These are phyloP conservation scores for Clarireedia homoeocarpa DNA, from an alignment of 2,329 filamentous ascomycete genomes.

Conservation along the genomic window DNA sequence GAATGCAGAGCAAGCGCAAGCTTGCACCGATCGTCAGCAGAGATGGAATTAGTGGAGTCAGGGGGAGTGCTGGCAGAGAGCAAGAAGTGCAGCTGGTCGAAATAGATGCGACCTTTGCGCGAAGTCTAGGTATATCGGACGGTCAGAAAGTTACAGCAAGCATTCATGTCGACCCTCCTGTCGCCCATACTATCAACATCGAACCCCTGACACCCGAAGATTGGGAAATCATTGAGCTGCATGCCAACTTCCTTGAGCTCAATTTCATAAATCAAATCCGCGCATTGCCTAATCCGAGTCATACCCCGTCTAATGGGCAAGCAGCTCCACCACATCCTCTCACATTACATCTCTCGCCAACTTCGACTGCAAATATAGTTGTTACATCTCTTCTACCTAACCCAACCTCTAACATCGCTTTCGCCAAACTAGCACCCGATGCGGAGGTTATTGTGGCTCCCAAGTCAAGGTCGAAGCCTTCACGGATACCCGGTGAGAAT, in stretches of 20 bases:
- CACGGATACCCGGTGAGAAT: conserved; percentile 61
- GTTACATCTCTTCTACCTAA: conserved; percentile 76
- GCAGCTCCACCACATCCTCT: conserved; percentile 63
- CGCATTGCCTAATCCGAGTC: conserved; percentile 79
- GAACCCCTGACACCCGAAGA: conserved; percentile 92
- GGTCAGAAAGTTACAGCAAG: conserved; percentile 67
- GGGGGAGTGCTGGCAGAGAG: conserved; percentile 53
- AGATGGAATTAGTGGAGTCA: conserved; percentile 58
- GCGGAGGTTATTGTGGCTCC: conserved; percentile 96
- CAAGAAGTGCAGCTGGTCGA: conserved; percentile 75
- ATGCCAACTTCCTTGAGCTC: conserved; percentile 89
- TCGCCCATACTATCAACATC: conserved; percentile 92
- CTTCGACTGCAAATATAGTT: conserved; percentile 86
- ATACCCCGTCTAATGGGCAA: conserved; percentile 42
- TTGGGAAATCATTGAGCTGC: conserved; percentile 98
- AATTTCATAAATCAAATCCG: conserved; percentile 91
- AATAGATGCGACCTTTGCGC: conserved; percentile 77
- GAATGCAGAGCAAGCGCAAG: conserved; percentile 89
- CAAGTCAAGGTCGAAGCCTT: conserved; percentile 69
- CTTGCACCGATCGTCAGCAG: conserved; percentile 64
- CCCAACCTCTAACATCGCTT: conserved; percentile 59
- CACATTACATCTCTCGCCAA: conserved; percentile 88
- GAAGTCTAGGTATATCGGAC: conserved; percentile 67
- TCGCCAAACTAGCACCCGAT: conserved; percentile 88
- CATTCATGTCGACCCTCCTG: conserved; percentile 82